Conservation (phyloP, 208 protist species). For the Endotrypanum monterogeii region DNA sequence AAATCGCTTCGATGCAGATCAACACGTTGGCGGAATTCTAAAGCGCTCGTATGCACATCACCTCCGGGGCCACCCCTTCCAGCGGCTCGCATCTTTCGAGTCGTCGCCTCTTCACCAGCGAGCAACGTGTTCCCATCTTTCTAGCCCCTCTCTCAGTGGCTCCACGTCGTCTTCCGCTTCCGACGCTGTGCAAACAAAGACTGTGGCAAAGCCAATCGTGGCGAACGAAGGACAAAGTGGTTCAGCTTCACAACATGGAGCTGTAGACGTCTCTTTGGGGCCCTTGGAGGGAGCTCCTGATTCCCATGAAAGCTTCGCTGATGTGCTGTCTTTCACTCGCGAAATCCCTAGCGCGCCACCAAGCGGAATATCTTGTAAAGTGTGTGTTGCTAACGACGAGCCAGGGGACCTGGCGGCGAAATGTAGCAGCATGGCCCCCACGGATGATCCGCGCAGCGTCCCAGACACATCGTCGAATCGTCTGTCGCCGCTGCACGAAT, state of each 20-base stretch:
- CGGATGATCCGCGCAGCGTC: background rate
- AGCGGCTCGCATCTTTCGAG: background rate
- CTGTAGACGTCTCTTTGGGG: background rate
- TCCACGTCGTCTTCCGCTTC: background rate
- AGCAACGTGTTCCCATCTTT: background rate
- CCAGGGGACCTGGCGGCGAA: background rate
- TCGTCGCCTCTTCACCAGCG: background rate
- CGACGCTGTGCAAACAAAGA: background rate
- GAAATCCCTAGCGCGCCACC: background rate
- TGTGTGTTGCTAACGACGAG: background rate
- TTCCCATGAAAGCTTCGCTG: background rate
- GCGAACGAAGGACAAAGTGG: background rate
- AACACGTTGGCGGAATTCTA: background rate
- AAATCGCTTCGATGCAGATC: background rate
- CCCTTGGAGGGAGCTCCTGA: background rate
- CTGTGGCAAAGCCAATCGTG: background rate
- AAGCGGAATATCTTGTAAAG: background rate
- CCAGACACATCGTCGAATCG: background rate
- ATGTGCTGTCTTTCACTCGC: background rate
- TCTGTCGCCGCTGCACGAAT: background rate
- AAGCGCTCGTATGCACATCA: slow-evolving; percentile 3
- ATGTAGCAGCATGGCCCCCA: background rate
- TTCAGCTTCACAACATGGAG: background rate
- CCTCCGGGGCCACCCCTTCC: background rate
- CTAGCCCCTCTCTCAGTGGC: background rate